Evolutionary conservation across 2,329 filamentous ascomycete genomes (phyloP).

Genomic region (Sclerotinia nivalis): DNA sequence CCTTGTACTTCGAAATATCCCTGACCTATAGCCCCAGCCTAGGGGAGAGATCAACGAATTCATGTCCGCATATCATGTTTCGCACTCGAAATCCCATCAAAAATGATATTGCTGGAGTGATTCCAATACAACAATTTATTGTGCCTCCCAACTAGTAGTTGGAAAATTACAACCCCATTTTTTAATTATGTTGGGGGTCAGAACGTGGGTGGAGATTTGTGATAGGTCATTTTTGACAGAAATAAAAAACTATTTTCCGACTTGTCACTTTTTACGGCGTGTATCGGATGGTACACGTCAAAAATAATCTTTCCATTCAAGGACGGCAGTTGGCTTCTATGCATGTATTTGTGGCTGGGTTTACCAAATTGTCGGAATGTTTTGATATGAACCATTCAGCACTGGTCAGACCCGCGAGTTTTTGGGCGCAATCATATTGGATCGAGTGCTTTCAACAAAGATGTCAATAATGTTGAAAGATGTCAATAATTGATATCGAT

Average conservation of each 20-base stretch:
- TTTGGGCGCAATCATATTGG: not conserved
- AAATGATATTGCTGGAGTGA: not conserved
- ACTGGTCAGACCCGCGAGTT: not conserved
- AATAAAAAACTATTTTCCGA: not conserved
- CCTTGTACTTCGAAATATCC: not conserved
- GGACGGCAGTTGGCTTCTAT: not conserved
- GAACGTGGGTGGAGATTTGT: not conserved
- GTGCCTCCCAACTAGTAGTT: not conserved
- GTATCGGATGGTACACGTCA: not conserved
- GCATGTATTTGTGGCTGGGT: not conserved
- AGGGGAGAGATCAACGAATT: not conserved
- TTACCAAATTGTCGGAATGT: not conserved
- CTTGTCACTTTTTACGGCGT: slow-evolving; percentile 7
- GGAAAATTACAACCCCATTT: not conserved
- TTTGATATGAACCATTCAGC: not conserved
- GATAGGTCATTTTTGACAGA: slow-evolving; percentile 5
- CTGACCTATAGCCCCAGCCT: not conserved
- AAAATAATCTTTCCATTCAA: not conserved
- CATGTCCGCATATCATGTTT: not conserved
- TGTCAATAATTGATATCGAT: not conserved
- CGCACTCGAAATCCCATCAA: not conserved
- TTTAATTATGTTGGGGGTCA: not conserved
- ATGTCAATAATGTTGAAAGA: not conserved
- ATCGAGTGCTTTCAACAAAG: not conserved
- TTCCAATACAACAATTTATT: not conserved